These are phyloP conservation scores for Penicillium coprophilum DNA, from an alignment of 495 filamentous ascomycete species.

Conservation along the genomic window DNA sequence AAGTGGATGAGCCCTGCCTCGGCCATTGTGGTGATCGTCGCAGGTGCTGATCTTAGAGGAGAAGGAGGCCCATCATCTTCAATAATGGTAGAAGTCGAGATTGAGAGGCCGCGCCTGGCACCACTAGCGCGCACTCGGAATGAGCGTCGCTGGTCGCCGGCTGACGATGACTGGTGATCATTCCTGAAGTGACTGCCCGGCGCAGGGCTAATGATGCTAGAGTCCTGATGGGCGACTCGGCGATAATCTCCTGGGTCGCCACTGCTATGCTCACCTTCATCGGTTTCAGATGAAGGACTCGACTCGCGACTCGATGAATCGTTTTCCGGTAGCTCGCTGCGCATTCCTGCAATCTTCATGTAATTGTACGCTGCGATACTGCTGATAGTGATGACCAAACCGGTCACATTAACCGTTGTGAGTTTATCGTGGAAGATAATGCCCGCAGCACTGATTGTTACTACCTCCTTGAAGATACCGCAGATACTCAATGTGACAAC, in stretches of 20 bases:
- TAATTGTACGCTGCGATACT: slow-evolving; percentile 92
- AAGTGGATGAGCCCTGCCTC: slow-evolving; percentile 29
- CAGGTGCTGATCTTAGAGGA: slow-evolving; percentile 38
- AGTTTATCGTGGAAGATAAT: slow-evolving; percentile 87
- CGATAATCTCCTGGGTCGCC: slow-evolving; percentile 31
- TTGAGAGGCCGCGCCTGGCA: slow-evolving; percentile 33
- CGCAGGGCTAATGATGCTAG: slow-evolving; percentile 21
- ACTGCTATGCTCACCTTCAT: slow-evolving; percentile 28
- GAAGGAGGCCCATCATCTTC: slow-evolving; percentile 32
- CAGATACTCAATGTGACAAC: slow-evolving; percentile 96
- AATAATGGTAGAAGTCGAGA: slow-evolving; percentile 36
- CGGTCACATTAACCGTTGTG: slow-evolving; percentile 84
- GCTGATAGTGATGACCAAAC: slow-evolving; percentile 80
- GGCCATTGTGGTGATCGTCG: slow-evolving; percentile 32
- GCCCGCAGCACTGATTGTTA: slow-evolving; percentile 89
- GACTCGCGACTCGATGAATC: slow-evolving; percentile 31
- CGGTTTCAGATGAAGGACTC: slow-evolving; percentile 34
- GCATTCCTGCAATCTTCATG: slow-evolving; percentile 90
- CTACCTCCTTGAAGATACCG: slow-evolving; percentile 98
- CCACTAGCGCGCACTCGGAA: slow-evolving; percentile 42
- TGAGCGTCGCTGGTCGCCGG: slow-evolving; percentile 34
- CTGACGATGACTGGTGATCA: slow-evolving; percentile 30
- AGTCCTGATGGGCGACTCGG: slow-evolving; percentile 29
- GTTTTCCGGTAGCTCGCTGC: slow-evolving; percentile 55
- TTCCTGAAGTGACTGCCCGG: slow-evolving; percentile 25